Percentiles rank a stretch among this genome's conserved stretches.
Evolutionary conservation across 768 basidiomycete genomes (phyloP).

Genomic region (Pisolithus orientalis): DNA sequence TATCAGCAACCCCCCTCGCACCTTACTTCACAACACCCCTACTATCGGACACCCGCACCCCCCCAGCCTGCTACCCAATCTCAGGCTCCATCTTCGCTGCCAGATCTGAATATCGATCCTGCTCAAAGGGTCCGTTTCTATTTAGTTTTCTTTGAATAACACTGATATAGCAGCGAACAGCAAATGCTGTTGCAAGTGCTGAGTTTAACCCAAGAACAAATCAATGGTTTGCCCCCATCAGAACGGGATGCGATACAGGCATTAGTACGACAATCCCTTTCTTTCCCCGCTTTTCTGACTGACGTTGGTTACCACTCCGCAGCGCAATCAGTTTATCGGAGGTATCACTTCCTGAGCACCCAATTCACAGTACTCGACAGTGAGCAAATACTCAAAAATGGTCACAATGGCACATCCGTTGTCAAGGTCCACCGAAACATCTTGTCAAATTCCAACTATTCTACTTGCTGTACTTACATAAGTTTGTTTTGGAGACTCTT

Average conservation of each 20-base stretch:
- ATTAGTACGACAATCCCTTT: conserved; percentile 50
- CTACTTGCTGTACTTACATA: conserved; percentile 19
- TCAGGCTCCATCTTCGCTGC: conserved; percentile 26
- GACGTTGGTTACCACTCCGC: neutral
- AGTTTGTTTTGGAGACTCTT: conserved; percentile 51
- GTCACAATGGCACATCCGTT: too few species aligned
- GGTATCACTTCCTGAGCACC: conserved; percentile 8
- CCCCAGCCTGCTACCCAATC: conserved; percentile 25
- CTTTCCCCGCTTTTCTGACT: conserved; percentile 4
- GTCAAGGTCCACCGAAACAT: too few species aligned
- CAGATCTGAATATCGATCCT: conserved; percentile 38
- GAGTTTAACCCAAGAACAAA: conserved; percentile 73
- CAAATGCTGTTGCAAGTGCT: conserved; percentile 86
- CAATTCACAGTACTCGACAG: too few species aligned
- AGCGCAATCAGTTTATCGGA: conserved; percentile 32
- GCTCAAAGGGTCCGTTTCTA: conserved; percentile 39
- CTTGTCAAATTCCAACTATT: neutral
- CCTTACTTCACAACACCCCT: conserved; percentile 25
- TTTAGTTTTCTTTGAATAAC: conserved; percentile 12
- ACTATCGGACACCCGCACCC: conserved; percentile 26
- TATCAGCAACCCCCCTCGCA: conserved; percentile 25
- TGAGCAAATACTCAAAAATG: too few species aligned
- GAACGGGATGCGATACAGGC: conserved; percentile 78
- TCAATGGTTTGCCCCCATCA: conserved; percentile 69
- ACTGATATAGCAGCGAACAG: conserved; percentile 32